Conservation (phyloP, 495 filamentous ascomycete genomes). For the Podospora pseudoanserina region DNA sequence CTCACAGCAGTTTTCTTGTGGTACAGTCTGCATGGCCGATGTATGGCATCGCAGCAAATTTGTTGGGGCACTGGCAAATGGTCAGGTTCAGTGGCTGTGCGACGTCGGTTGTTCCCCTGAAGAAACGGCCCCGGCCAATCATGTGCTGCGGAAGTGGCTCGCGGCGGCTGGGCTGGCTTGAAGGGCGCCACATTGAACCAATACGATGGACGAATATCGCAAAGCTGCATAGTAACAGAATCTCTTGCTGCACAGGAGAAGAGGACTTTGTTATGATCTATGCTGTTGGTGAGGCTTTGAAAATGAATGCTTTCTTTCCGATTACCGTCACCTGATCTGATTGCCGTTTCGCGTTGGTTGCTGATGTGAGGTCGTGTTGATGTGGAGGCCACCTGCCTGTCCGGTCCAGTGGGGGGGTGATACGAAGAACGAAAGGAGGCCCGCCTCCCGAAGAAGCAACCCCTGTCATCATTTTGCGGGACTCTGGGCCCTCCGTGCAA, state of each 20-base stretch:
- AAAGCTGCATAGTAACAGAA: neutral
- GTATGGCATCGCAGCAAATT: neutral
- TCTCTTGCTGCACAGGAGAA: neutral
- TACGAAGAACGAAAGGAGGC: neutral
- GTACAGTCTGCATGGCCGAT: neutral
- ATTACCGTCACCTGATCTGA: neutral
- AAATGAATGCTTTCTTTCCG: neutral
- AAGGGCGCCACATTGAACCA: slow-evolving; percentile 1
- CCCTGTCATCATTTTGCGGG: neutral
- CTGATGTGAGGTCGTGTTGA: neutral
- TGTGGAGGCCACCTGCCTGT: neutral
- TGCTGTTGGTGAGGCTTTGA: neutral
- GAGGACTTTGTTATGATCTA: neutral
- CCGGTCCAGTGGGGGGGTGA: neutral
- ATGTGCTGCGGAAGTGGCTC: neutral
- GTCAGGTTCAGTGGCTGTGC: neutral
- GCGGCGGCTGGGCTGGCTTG: neutral
- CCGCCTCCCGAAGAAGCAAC: neutral
- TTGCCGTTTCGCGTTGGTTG: neutral
- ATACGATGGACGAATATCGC: neutral
- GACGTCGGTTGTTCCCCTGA: neutral
- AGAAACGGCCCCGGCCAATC: slow-evolving; percentile 1
- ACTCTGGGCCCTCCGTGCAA: neutral
- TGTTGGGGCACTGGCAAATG: neutral
- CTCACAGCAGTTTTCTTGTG: neutral